These are phyloP conservation scores for Coccomyxa sp. DNA, from an alignment of 139 green algal genomes.

Conservation along the genomic window DNA sequence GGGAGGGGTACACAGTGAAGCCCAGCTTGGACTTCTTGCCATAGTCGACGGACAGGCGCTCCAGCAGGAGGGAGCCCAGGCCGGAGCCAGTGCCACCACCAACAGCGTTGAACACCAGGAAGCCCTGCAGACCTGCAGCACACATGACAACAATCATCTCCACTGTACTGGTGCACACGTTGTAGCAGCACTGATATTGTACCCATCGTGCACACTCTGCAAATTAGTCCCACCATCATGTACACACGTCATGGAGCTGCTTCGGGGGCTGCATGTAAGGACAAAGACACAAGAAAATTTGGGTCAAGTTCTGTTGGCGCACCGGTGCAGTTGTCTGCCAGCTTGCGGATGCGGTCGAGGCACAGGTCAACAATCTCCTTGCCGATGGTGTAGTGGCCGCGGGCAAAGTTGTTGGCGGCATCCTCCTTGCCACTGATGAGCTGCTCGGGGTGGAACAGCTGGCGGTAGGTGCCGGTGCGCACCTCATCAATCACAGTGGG, in stretches of 20 bases:
- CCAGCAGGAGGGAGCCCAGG: constrained; percentile 93
- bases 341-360: constrained; percentile 94
- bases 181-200: too few relatives aligned
- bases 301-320: too few relatives aligned
- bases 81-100: constrained; percentile 92
- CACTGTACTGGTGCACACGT: too few relatives aligned
- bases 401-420: constrained; percentile 83
- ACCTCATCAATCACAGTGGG: constrained; percentile 96
- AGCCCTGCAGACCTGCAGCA: constrained; percentile 80
- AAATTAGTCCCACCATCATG: too few relatives aligned
- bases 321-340: constrained; percentile 94
- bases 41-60: constrained; percentile 98
- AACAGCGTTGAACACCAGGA: constrained; percentile 96
- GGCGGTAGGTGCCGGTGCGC: constrained; percentile 91
- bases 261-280: too few relatives aligned
- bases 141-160: background rate
- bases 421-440: constrained; percentile 97
- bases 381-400: constrained; percentile 37
- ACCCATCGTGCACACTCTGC: too few relatives aligned
- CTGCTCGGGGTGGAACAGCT: constrained; percentile 98
- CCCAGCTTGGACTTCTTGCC: constrained; percentile 99
- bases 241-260: too few relatives aligned
- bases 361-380: constrained; percentile 97
- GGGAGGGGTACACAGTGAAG: constrained; percentile 95
- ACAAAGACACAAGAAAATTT: too few relatives aligned